Evolutionary conservation across 2,329 filamentous ascomycete genomes (phyloP), one percentile per base, ranked within the genome.

Genomic region (Penicillium sp.): DNA sequence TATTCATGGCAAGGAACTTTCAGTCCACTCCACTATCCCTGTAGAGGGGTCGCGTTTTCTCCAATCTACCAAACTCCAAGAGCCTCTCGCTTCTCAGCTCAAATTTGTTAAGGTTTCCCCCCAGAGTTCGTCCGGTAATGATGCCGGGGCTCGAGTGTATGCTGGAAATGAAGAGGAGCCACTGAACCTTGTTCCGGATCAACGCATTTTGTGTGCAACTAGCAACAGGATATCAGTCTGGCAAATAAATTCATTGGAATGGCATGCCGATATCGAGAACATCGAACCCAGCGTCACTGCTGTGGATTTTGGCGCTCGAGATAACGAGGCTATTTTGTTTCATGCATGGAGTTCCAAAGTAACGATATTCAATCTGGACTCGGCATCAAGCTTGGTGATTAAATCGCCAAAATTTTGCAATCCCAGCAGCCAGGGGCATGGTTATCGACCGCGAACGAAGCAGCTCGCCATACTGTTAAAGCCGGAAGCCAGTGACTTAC

Each of bases 391-490:
- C 52, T 69, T 68, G 20, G 60, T 75, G 26, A 73, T 76, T 42
- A 76, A 73, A 47, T 61, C 69, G 1, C 74, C 74, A 1, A 76
- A 76, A 56, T 72, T 68, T 33, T 65, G 71, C 8, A 68, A 70
- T 58, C 54, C 62, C 12, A 68, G 69, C 59, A 56, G 47, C 35
- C 47, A 52, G 26, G 67, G 69, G 16, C 73, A 71, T 40, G 72
- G 69, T 5, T 75, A 74, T 61, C 70, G 73, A 4, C 71, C 73
- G n/a, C 62, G 61, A n/a, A 74, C 73, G 0, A 62, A 66, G 11
- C 68, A 76, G 47, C 63, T 76, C 18, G 74, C 74, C 1, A 65
- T 76, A 26, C 51, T 76, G 12, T 49, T 75, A 7, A 76, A 76
- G 46, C 69, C 72, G 1, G 73, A 75, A 23, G 59, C 67, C 0